Percentiles rank a stretch among this genome's conserved stretches.
These are phyloP conservation scores for Exserohilum rostratum DNA, from an alignment of 2,329 filamentous ascomycete species.

Conservation along the genomic window DNA sequence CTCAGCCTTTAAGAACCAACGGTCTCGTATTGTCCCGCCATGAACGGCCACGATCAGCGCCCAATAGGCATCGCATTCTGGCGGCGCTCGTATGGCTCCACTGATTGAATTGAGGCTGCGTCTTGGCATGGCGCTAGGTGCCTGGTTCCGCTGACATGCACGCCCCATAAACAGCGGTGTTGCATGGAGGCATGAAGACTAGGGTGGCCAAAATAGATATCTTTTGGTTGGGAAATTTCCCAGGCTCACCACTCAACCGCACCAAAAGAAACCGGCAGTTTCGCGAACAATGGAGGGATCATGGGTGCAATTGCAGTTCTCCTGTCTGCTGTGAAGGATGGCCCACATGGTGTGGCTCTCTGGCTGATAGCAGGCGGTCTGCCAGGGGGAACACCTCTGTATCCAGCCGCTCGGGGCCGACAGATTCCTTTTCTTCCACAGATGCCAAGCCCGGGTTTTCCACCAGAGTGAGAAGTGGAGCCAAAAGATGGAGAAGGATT, in stretches of 20 bases:
- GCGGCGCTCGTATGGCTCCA: constrained; percentile 13
- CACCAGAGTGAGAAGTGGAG: not conserved
- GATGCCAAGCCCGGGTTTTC: not conserved
- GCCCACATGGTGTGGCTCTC: not conserved
- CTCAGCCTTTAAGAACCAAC: constrained; percentile 10
- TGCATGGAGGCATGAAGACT: constrained; percentile 14
- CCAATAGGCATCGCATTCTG: constrained; percentile 17
- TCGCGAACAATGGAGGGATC: not conserved
- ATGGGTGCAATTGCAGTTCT: not conserved
- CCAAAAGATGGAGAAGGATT: constrained; percentile 1
- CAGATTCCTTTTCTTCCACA: not conserved
- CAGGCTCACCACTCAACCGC: constrained; percentile 6
- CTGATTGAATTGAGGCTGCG: constrained; percentile 14
- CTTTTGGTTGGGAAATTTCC: constrained; percentile 5
- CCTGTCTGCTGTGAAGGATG: not conserved
- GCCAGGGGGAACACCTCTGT: not conserved
- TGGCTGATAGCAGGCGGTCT: not conserved
- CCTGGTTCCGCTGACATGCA: constrained; percentile 7
- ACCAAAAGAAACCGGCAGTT: constrained; percentile 7
- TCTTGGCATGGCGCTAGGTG: constrained; percentile 22
- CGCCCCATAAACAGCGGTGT: constrained; percentile 11
- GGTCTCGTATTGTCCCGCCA: constrained; percentile 22
- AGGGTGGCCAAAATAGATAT: not conserved
- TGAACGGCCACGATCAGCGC: constrained; percentile 10
- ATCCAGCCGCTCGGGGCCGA: not conserved